Conservation (phyloP, 306 rosid species). For the Corylus americana region DNA sequence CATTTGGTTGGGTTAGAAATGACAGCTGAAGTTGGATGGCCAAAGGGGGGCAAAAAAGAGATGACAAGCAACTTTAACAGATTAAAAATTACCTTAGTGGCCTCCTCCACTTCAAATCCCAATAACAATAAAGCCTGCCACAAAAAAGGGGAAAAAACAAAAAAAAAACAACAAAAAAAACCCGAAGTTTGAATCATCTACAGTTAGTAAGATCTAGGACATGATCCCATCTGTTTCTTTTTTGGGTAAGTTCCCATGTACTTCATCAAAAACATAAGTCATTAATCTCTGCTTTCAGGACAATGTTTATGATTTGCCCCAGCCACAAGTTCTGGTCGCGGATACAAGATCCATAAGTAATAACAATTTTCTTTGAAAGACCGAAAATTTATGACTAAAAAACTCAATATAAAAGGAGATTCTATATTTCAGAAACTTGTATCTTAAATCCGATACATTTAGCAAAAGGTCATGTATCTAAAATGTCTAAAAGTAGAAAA, state of each 20-base stretch:
- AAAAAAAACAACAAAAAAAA: neutral
- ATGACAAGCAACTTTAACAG: neutral
- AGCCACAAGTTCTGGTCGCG: neutral
- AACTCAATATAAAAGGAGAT: neutral
- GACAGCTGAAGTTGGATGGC: neutral
- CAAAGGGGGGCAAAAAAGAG: neutral
- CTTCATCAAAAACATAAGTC: neutral
- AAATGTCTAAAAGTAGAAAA: neutral
- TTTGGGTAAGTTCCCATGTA: constrained; percentile 7
- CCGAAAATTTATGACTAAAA: neutral
- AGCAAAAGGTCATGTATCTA: neutral
- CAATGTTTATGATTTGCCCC: neutral
- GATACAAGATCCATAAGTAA: neutral
- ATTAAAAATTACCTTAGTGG: constrained; percentile 51
- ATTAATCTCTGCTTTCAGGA: neutral
- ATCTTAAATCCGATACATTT: neutral
- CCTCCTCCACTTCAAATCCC: constrained; percentile 80
- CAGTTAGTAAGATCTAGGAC: neutral
- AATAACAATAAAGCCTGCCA: constrained; percentile 73
- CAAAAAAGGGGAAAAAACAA: neutral
- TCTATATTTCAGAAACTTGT: neutral
- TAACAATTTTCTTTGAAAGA: neutral
- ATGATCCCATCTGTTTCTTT: neutral
- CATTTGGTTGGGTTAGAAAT: neutral
- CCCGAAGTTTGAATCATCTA: neutral